Evolutionary conservation across 192 early-diverging fungal species (phyloP).

Genomic region (Backusella sp.): DNA sequence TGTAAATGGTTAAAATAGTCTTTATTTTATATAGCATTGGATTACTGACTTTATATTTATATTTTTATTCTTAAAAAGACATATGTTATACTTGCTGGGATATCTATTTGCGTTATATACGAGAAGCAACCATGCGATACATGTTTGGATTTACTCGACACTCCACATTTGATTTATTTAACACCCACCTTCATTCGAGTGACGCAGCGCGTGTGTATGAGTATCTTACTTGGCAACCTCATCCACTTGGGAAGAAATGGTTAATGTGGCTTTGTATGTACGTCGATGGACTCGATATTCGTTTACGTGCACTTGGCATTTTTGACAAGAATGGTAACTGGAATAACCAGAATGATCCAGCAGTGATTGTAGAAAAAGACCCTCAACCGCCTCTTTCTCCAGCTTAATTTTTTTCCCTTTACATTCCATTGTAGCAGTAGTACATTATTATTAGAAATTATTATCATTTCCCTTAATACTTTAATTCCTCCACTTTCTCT

Average conservation of each 20-base stretch:
- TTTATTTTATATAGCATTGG: too few species aligned
- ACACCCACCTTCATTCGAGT: conserved; percentile 1
- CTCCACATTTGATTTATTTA: conserved; percentile 22
- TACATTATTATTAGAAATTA: neutral
- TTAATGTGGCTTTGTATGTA: conserved; percentile 32
- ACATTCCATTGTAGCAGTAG: neutral
- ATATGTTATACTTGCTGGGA: conserved; percentile 24
- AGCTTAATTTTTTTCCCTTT: neutral
- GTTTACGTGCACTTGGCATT: conserved; percentile 18
- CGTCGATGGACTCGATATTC: conserved; percentile 27
- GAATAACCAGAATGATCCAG: neutral
- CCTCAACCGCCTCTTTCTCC: neutral
- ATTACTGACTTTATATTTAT: neutral
- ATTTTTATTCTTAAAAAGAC: conserved; percentile 1
- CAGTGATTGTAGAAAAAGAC: neutral
- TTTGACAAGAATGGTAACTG: conserved; percentile 26
- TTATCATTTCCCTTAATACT: neutral
- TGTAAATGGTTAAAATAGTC: conserved; percentile 9
- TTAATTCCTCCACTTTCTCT: neutral
- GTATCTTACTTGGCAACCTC: conserved; percentile 26
- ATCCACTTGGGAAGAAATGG: conserved; percentile 21
- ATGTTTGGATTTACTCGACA: conserved; percentile 22
- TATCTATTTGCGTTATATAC: conserved; percentile 23
- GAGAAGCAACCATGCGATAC: conserved; percentile 24
- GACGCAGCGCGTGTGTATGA: conserved; percentile 17